Percentiles rank a stretch among this genome's conserved stretches.
Evolutionary conservation across 1,284 basidiomycete genomes (phyloP).

Genomic region (Irpex sp.): DNA sequence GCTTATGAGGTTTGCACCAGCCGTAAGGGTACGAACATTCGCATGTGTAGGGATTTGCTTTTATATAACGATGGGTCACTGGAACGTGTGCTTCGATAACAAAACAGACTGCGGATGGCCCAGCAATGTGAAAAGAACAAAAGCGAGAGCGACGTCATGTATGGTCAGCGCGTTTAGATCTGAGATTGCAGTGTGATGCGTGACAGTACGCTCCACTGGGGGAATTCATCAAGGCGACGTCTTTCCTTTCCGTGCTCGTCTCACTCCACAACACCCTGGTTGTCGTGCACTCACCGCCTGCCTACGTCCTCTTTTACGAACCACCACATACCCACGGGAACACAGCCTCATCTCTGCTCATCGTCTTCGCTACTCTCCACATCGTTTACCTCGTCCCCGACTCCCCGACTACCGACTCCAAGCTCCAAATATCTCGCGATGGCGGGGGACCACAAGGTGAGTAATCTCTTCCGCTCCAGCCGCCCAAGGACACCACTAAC

Average conservation of each 20-base stretch:
- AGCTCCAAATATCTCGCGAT: slow-evolving; percentile 17
- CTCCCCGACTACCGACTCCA: slow-evolving; percentile 1
- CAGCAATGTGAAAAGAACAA: not conserved
- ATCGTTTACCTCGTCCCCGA: not conserved
- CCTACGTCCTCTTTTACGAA: not conserved
- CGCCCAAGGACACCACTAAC: slow-evolving; percentile 7
- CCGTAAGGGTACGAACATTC: not conserved
- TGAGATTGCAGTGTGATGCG: not conserved
- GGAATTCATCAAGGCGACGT: slow-evolving; percentile 2
- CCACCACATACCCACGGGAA: slow-evolving; percentile 1
- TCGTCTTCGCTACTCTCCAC: not conserved
- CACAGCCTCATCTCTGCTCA: not conserved
- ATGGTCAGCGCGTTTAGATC: not conserved
- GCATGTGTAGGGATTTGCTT: not conserved
- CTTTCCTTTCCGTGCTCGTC: not conserved
- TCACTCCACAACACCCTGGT: not conserved
- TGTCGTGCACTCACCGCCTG: not conserved
- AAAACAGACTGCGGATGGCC: not conserved
- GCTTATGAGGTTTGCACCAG: not conserved
- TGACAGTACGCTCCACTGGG: not conserved
- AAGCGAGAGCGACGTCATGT: not conserved
- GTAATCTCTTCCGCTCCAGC: slow-evolving; percentile 13
- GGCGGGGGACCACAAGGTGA: slow-evolving; percentile 38
- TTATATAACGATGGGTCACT: too few species aligned
- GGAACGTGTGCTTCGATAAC: not conserved